phyloP scores from a whole-genome alignment of 139 green algal genomes.

The Raphidocelis subcapitata region DNA sequence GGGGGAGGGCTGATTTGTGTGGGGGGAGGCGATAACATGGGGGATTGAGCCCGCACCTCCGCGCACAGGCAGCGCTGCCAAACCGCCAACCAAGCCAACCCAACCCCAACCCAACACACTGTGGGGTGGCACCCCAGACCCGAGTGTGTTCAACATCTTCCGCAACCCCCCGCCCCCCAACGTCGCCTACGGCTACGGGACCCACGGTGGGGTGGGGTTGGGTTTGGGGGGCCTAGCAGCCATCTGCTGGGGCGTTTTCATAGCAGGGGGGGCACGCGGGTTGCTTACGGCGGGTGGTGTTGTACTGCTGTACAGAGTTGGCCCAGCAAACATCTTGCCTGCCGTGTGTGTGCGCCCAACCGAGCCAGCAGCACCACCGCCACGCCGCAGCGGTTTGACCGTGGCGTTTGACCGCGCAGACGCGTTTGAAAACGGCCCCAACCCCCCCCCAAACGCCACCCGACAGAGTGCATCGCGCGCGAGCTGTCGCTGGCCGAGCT shows the following conservation, averaged over 20 bases:
- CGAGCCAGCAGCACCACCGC: conserved; percentile 16
- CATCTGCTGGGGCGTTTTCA: no score
- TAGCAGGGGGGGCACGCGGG: no score
- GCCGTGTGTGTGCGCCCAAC: not conserved
- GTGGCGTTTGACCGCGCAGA: conserved; percentile 26
- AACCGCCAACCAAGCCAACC: not conserved
- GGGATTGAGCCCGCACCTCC: no score
- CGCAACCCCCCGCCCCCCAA: no score
- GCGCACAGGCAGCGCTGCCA: no score
- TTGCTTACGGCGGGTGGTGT: no score
- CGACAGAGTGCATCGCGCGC: not conserved
- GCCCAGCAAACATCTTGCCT: not conserved
- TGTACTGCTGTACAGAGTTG: no score
- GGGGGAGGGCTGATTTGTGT: not conserved
- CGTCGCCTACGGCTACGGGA: no score
- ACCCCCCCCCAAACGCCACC: conserved; percentile 1
- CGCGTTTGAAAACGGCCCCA: conserved; percentile 31
- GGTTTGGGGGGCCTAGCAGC: no score
- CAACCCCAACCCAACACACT: not conserved
- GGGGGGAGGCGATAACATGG: not conserved
- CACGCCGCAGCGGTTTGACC: conserved; percentile 37
- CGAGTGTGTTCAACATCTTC: no score
- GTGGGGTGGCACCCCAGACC: no score
- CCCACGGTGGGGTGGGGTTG: no score
- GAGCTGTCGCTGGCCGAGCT: not conserved